A percentile compares a stretch with the other conserved stretches of the same genome.
Conservation (phyloP, 2,329 filamentous ascomycete species). For the Penicillium janthinellum region DNA sequence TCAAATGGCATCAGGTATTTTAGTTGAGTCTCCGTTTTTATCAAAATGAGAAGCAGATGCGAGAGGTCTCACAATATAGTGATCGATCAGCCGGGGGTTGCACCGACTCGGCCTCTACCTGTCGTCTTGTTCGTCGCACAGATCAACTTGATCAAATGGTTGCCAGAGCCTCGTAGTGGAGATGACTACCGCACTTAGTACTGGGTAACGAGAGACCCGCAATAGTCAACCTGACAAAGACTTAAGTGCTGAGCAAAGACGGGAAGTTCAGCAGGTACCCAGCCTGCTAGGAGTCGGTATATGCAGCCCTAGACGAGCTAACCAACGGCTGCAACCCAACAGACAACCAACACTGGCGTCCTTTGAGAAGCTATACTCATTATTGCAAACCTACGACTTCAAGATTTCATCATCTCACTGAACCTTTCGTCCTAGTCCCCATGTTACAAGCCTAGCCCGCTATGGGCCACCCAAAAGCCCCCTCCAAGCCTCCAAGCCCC, state of each 20-base stretch:
- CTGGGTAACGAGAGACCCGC: neutral
- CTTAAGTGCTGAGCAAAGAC: neutral
- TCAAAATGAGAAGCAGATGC: neutral
- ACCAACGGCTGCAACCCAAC: neutral
- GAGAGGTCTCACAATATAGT: neutral
- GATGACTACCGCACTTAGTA: neutral
- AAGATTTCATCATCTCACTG: neutral
- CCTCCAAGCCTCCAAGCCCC: conserved; percentile 1
- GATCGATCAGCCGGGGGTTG: conserved; percentile 14
- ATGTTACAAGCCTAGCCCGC: neutral
- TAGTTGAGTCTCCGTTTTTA: neutral
- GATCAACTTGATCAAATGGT: neutral
- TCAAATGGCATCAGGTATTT: neutral
- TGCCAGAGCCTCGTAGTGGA: conserved; percentile 17
- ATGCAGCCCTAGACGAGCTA: neutral
- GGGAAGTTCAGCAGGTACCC: neutral
- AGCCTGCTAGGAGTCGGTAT: neutral
- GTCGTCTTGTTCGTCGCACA: neutral
- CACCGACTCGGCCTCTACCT: neutral
- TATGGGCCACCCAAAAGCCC: neutral
- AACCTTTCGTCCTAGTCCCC: neutral
- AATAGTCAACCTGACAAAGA: neutral
- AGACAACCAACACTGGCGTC: neutral
- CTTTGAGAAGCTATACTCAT: neutral
- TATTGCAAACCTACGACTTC: neutral